Evolutionary conservation across 139 green algal species (phyloP).

Genomic region (Pseudopediastrum boryanum): DNA sequence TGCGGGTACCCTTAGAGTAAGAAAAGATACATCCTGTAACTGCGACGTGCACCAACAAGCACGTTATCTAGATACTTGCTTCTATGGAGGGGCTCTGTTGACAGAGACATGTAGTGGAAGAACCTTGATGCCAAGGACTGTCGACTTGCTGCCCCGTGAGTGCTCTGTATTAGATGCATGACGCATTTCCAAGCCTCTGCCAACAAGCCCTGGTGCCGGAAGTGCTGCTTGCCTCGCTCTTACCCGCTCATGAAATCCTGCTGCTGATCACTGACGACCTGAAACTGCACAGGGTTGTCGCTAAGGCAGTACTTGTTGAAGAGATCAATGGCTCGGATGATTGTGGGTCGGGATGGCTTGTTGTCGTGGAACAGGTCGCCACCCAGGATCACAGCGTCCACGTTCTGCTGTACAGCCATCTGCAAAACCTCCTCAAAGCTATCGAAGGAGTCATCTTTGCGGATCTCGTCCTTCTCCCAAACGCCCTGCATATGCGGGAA

Average conservation of each 20-base stretch:
- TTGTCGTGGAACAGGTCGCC: constrained; percentile 99
- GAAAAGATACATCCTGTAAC: too few relatives aligned
- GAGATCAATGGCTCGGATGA: constrained; percentile 80
- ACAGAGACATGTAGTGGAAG: too few relatives aligned
- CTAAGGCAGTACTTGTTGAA: constrained; percentile 86
- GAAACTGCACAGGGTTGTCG: constrained; percentile 71
- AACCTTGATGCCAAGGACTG: too few relatives aligned
- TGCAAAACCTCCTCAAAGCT: constrained; percentile 93
- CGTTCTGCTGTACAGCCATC: constrained; percentile 52
- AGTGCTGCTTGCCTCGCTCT: too few relatives aligned
- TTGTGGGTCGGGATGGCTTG: constrained; percentile 84
- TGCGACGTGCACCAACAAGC: too few relatives aligned
- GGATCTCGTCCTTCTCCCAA: constrained; percentile 92
- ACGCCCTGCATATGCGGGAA: constrained; percentile 75
- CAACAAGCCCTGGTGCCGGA: too few relatives aligned
- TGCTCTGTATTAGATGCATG: too few relatives aligned
- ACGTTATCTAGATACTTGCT: too few relatives aligned
- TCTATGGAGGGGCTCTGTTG: too few relatives aligned
- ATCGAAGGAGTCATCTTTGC: constrained; percentile 92
- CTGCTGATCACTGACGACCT: constrained; percentile 82
- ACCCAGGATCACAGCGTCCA: constrained; percentile 92
- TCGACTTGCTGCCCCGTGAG: too few relatives aligned
- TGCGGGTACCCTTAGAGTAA: too few relatives aligned
- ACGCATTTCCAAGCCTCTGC: too few relatives aligned
- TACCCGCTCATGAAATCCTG: constrained; percentile 85